Base-by-base conservation (phyloP, 208 protist genomes). In the Leishmania turanica region DNA sequence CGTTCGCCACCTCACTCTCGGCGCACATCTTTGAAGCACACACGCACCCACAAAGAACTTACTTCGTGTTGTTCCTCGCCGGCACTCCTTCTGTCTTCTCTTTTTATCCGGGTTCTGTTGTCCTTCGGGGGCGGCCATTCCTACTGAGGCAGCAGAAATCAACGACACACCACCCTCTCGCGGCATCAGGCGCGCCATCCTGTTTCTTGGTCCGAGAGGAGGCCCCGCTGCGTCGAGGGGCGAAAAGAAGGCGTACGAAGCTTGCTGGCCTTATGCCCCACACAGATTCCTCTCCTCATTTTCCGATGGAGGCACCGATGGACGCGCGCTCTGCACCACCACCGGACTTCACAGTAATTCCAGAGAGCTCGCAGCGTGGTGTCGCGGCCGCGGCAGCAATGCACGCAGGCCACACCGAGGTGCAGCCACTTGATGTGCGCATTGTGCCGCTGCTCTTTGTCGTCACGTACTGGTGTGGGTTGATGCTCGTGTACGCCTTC, bases 401-500 rank as follows among this genome's bases (percentile, higher is more conserved):
- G 45, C 47, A 11, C 45, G 11, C 45, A 27, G 69, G 69, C 40
- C 45, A 54, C 69, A 54, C 6, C 15, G 69, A 74, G 69, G 8
- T 27, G 69, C 19, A 0, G 47, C 77, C 77, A 51, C 31, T 72
- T 31, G 82, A 85, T 60, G 77, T 82, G 58, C 77, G 82, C 27
- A 62, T 85, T 19, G 60, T 45, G 19, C 82, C 82, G 11, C 3
- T 74, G 0, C 7, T 73, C 64, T 85, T 79, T 66, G 17, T 56
- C 37, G 62, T 42, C 64, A 82, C 82, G 27, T 85, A 75, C 77
- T 85, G 82, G 77, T 75, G 45, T n/a, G 77, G 82, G 4, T 24
- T 85, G 21, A 69, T 72, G 24, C 42, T 85, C 34, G 42, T 85
- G 17, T 85, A 85, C 66, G 82, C 82, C 54, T 85, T 82, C 42